Evolutionary conservation across 257 asterid genomes (phyloP).

Genomic region (Fraxinus excelsior): DNA sequence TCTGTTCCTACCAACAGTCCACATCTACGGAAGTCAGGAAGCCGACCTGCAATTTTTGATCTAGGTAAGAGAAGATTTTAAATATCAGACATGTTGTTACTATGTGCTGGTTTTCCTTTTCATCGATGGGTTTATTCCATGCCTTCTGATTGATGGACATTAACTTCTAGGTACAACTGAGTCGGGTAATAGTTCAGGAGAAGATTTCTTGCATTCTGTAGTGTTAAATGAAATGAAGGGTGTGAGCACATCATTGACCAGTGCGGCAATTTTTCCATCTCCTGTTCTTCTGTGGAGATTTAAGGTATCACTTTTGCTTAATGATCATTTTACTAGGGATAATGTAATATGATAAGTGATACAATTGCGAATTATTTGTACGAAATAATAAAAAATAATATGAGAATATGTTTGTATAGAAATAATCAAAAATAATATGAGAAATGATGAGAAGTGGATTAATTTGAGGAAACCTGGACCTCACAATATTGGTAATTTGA

Average conservation of each 20-base stretch:
- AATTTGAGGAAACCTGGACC: no score
- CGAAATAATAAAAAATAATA: no score
- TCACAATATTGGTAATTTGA: no score
- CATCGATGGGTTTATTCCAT: neutral
- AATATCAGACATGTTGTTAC: neutral
- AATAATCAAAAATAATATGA: no score
- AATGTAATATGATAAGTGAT: slow-evolving; percentile 2
- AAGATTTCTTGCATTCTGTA: slow-evolving; percentile 42
- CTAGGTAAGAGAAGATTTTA: slow-evolving; percentile 51
- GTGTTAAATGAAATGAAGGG: slow-evolving; percentile 84
- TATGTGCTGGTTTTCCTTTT: slow-evolving; percentile 8
- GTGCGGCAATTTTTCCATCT: slow-evolving; percentile 75
- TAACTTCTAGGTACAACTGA: slow-evolving; percentile 47
- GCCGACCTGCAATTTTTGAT: slow-evolving; percentile 84
- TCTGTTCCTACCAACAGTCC: slow-evolving; percentile 73
- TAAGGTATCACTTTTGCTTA: slow-evolving; percentile 55
- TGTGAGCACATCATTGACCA: slow-evolving; percentile 58
- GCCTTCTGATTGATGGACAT: slow-evolving; percentile 16
- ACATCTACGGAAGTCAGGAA: slow-evolving; percentile 91
- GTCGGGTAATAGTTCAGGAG: slow-evolving; percentile 58
- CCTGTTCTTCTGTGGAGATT: slow-evolving; percentile 92
- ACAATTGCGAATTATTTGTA: no score
- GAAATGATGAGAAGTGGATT: no score
- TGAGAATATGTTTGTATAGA: no score
- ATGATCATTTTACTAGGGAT: neutral